Percentiles rank a stretch among this genome's conserved stretches.
phyloP scores from a whole-genome alignment of 225 moss, liverwort and hornwort species.

The Rhytidiadelphus loreus region DNA sequence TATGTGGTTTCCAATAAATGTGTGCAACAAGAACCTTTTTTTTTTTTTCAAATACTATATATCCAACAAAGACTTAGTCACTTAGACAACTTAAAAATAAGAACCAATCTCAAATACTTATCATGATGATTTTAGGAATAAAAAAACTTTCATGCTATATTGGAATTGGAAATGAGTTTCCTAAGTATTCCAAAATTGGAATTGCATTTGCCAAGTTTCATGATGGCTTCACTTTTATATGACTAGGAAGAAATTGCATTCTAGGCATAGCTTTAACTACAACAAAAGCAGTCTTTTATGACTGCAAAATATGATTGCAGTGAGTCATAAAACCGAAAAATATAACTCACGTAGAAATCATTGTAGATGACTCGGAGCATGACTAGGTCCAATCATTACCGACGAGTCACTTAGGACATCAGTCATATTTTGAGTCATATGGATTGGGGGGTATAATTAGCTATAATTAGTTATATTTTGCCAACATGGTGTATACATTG shows the following conservation, averaged over 20 bases:
- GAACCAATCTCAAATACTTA: neutral
- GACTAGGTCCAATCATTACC: no score
- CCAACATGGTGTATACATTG: no score
- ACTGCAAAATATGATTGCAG: no score
- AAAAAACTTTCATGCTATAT: neutral
- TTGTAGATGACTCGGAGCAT: no score
- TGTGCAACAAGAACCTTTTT: accelerated
- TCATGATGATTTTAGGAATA: neutral
- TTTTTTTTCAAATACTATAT: neutral
- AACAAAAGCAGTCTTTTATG: no score
- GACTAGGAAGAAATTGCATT: neutral
- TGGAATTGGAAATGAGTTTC: neutral
- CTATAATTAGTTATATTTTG: no score
- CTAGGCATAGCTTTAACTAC: neutral
- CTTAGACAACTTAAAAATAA: neutral
- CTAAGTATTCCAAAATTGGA: neutral
- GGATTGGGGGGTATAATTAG: no score
- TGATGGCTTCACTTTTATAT: neutral
- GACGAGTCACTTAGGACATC: no score
- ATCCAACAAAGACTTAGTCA: neutral
- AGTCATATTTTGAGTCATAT: no score
- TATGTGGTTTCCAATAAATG: neutral
- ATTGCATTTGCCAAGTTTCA: neutral
- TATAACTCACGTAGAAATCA: no score
- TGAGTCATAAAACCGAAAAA: no score